Evolutionary conservation across 192 early-diverging fungal genomes (phyloP).

Genomic region (Mortierella claussenii): DNA sequence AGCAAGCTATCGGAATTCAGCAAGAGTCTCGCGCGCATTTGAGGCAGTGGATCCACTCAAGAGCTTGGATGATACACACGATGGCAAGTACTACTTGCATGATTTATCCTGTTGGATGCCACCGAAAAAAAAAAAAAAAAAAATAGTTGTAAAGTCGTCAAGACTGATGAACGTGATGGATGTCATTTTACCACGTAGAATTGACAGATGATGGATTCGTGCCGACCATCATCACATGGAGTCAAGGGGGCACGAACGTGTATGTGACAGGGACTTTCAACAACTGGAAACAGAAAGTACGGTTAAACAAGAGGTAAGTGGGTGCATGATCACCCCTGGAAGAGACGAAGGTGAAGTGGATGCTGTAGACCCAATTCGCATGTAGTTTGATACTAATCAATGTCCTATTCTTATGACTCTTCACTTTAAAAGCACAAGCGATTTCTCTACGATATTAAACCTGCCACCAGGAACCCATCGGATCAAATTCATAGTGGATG

Average conservation of each 20-base stretch:
- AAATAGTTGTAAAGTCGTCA: no score
- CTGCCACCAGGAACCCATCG: constrained; percentile 94
- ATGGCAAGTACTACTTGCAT: constrained; percentile 20
- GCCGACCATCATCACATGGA: constrained; percentile 93
- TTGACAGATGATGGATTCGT: constrained; percentile 56
- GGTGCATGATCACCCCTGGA: no score
- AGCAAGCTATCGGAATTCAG: constrained; percentile 51
- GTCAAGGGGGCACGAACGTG: constrained; percentile 83
- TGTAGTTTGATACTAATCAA: background rate
- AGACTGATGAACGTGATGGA: no score
- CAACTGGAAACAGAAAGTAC: constrained; percentile 95
- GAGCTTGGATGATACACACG: constrained; percentile 23
- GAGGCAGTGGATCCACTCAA: constrained; percentile 41
- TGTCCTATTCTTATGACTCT: background rate
- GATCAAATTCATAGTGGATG: constrained; percentile 98
- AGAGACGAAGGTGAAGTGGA: no score
- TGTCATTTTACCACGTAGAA: no score
- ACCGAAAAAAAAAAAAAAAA: no score
- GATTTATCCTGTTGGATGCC: no score
- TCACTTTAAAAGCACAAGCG: constrained; percentile 62
- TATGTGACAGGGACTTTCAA: constrained; percentile 97
- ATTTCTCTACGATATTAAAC: constrained; percentile 86
- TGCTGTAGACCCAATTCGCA: no score
- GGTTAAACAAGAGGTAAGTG: constrained; percentile 68
- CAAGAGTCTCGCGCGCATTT: constrained; percentile 43